Evolutionary conservation across 2,329 filamentous ascomycete species (phyloP).

Genomic region (Scedosporium minutisporum): DNA sequence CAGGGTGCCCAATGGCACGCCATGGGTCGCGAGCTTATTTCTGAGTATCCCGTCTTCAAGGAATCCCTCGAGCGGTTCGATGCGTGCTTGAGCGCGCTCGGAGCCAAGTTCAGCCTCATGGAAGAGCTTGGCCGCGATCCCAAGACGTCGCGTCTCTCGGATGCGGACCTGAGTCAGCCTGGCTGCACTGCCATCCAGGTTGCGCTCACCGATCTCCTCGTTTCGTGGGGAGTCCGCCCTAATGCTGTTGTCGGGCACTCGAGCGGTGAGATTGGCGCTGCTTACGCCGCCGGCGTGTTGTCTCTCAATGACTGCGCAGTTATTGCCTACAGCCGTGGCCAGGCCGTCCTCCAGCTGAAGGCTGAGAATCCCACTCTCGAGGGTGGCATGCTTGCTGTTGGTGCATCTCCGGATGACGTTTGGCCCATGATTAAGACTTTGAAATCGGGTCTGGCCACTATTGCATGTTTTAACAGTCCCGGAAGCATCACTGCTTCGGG

Average conservation of each 20-base stretch:
- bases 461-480: slow-evolving; percentile 29
- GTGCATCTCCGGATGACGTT: not conserved
- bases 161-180: slow-evolving; percentile 24
- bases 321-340: slow-evolving; percentile 22
- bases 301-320: slow-evolving; percentile 18
- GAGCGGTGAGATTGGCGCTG: slow-evolving; percentile 29
- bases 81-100: not conserved
- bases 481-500: slow-evolving; percentile 26
- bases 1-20: slow-evolving; percentile 1
- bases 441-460: slow-evolving; percentile 12
- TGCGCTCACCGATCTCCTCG: slow-evolving; percentile 25
- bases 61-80: slow-evolving; percentile 9
- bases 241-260: slow-evolving; percentile 26
- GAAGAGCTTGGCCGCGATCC: slow-evolving; percentile 11
- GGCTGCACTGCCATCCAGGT: slow-evolving; percentile 34
- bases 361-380: not conserved
- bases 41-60: slow-evolving; percentile 12
- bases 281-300: slow-evolving; percentile 18
- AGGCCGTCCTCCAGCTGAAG: slow-evolving; percentile 6
- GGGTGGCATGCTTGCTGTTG: slow-evolving; percentile 22
- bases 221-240: slow-evolving; percentile 19
- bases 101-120: slow-evolving; percentile 1
- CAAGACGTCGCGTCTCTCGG: slow-evolving; percentile 10
- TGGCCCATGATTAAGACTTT: not conserved
- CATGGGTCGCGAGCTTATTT: not conserved